phyloP scores from a whole-genome alignment of 2,329 filamentous ascomycete genomes.

The Venturia nashicola region DNA sequence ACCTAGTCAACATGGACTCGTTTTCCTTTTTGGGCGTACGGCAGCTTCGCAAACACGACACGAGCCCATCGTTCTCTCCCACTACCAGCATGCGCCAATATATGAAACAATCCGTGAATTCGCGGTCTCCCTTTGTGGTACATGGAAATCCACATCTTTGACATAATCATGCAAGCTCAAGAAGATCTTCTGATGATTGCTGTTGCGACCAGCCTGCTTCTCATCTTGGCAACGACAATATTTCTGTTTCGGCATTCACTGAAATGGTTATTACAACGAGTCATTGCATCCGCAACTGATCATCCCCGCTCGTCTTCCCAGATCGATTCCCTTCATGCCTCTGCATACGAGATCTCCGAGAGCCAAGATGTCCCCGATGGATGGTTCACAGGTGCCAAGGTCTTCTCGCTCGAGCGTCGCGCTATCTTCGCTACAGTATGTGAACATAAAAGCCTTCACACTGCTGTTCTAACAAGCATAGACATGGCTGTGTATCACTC shows the following conservation, averaged over 20 bases:
- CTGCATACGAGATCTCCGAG: background rate
- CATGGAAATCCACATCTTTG: background rate
- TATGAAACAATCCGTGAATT: background rate
- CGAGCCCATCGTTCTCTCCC: background rate
- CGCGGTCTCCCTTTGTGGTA: background rate
- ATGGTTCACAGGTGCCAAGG: slow-evolving; percentile 28
- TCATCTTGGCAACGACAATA: background rate
- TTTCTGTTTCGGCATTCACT: background rate
- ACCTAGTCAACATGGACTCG: background rate
- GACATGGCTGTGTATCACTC: slow-evolving; percentile 27
- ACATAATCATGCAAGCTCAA: background rate
- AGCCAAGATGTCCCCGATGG: slow-evolving; percentile 13
- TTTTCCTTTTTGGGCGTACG: background rate
- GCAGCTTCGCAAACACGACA: background rate
- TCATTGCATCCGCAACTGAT: background rate
- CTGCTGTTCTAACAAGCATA: slow-evolving; percentile 11
- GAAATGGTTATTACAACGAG: background rate
- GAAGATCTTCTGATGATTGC: background rate
- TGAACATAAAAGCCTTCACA: background rate
- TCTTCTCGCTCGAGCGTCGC: slow-evolving; percentile 36
- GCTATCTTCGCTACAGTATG: slow-evolving; percentile 37
- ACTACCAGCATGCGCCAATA: background rate
- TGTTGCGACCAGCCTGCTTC: background rate
- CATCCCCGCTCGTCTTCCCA: background rate
- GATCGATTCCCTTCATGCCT: background rate